Base-by-base conservation (phyloP, 2,329 filamentous ascomycete species). In the Paraconiothyrium brasiliense region DNA sequence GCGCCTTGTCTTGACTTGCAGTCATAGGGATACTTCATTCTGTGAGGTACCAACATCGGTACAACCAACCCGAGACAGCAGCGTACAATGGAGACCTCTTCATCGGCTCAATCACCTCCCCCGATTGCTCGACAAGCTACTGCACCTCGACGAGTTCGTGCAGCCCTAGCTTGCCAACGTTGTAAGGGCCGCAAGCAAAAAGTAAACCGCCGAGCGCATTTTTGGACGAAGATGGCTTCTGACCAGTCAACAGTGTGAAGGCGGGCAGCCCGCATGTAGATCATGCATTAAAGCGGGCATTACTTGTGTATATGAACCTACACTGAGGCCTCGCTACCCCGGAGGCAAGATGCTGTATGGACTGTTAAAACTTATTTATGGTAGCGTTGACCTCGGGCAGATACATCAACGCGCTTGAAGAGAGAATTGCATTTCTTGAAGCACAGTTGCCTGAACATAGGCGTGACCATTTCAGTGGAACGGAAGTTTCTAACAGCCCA, bases 131-230 rank as follows among this genome's bases (percentile, higher is more conserved):
- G 48, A 30, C 50, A 58, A 32, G 48, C 57, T 22, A 56, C 57
- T 47, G 56, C 59, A 27, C 44, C 63, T 34, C 67, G 68, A 8
- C 64, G 68, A 59, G 58, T 63, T 55, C 69, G 71, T 4, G 67
- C 71, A 22, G 68, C 65, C 11, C 60, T 72, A 55, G 71, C 71
- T 13, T 73, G 70, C 54, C 68, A 68, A 57, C 64, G 69, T 61
- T 73, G 71, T 48, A 73, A 73, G 54, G 61, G 71, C 13, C 63
- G 71, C 56, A 73, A 73, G 54, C 71, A 73, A 47, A 65, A 63
- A 54, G 71, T 73, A 65, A 58, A 68, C 43, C 50, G 41, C 43
- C 35, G 37, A 35, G 34, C 13, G 22, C 24, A 8, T 20, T 6
- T 50, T 34, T 57, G 44, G 32, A 24, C 43, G 44, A 11, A 16